Evolutionary conservation across 441 rosid species (phyloP).

Genomic region (Pelargonium australe): DNA sequence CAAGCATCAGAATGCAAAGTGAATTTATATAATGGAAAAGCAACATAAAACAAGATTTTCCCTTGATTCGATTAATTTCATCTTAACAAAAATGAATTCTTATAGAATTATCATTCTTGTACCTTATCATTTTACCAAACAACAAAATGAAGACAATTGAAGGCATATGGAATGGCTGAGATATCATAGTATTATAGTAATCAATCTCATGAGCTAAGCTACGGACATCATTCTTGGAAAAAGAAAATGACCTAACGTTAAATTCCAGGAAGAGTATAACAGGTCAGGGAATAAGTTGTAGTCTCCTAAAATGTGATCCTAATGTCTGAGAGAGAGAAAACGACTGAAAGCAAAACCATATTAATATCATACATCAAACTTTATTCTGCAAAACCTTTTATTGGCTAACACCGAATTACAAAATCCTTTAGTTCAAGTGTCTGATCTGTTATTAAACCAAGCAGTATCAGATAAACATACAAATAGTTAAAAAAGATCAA

Average conservation of each 20-base stretch:
- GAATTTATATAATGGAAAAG: neutral
- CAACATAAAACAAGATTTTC: no score
- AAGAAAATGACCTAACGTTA: no score
- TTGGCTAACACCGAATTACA: neutral
- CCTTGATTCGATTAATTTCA: no score
- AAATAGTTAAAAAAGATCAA: neutral
- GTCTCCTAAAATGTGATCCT: neutral
- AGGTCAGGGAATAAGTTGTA: neutral
- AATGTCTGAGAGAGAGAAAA: neutral
- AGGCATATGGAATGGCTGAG: no score
- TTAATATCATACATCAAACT: neutral
- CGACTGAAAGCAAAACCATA: neutral
- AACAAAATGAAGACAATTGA: no score
- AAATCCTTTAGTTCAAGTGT: neutral
- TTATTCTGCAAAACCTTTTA: neutral
- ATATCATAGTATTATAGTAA: no score
- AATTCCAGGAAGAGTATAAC: neutral
- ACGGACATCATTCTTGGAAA: no score
- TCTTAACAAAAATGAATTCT: no score
- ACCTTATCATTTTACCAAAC: no score
- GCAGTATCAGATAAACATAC: neutral
- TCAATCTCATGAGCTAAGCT: no score
- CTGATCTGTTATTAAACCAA: slow-evolving; percentile 1
- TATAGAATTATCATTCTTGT: no score
- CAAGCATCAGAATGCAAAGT: neutral